Percentiles rank a stretch among this genome's conserved stretches.
phyloP scores from a whole-genome alignment of 2,329 filamentous ascomycete genomes.

The Paraconiothyrium brasiliense region DNA sequence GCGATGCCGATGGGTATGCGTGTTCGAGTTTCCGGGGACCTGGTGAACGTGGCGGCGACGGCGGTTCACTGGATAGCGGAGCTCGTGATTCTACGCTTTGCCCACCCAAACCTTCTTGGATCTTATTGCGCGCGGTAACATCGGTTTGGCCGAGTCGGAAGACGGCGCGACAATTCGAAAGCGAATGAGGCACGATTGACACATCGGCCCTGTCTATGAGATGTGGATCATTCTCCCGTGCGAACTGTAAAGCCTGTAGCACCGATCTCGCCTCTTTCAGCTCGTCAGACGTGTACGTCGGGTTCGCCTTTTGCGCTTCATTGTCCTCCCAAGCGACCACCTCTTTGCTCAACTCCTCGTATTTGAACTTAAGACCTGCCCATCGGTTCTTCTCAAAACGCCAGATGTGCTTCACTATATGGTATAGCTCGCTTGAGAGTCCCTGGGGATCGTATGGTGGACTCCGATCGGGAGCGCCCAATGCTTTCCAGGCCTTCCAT shows the following conservation, averaged over 20 bases:
- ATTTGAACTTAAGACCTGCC: neutral
- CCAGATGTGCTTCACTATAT: neutral
- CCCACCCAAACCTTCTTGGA: neutral
- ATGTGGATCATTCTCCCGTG: neutral
- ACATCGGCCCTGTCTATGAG: neutral
- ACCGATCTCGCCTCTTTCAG: neutral
- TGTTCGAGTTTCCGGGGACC: neutral
- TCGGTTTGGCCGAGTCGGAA: neutral
- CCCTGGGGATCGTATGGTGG: neutral
- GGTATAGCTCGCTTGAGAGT: neutral
- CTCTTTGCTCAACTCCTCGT: neutral
- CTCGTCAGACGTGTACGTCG: neutral
- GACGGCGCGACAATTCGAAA: neutral
- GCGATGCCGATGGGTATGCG: neutral
- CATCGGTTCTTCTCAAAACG: slow-evolving; percentile 1
- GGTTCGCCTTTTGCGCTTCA: neutral
- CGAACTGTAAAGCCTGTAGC: neutral
- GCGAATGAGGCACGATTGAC: neutral
- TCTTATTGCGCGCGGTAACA: neutral
- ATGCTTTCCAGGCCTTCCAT: neutral
- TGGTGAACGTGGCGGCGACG: neutral
- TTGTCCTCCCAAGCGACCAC: slow-evolving; percentile 1
- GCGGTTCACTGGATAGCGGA: neutral
- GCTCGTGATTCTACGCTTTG: neutral
- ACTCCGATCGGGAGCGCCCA: neutral